phyloP scores from a whole-genome alignment of 169 alveolate species.

The Ophryocystis elektroscirrha region DNA sequence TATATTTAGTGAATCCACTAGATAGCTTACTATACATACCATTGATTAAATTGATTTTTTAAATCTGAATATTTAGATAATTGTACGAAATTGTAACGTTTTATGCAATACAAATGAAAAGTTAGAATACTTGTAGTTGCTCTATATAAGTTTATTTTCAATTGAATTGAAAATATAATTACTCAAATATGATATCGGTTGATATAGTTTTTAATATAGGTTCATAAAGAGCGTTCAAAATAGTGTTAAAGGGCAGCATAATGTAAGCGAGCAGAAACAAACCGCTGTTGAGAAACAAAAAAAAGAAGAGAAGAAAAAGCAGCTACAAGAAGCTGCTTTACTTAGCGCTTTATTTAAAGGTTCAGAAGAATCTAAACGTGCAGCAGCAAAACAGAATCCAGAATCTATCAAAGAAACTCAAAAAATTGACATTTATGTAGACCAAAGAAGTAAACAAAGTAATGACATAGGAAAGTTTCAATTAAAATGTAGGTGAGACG shows the following conservation, averaged over 20 bases:
- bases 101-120: no score
- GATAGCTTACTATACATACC: no score
- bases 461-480: constrained; percentile 20
- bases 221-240: constrained; percentile 25
- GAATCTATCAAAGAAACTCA: constrained; percentile 34
- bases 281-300: constrained; percentile 30
- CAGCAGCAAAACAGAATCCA: constrained; percentile 30
- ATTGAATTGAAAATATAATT: not conserved
- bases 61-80: no score
- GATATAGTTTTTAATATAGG: constrained; percentile 2
- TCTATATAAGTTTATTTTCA: not conserved
- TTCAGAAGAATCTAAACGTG: constrained; percentile 33
- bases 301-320: constrained; percentile 72
- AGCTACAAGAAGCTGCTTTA: constrained; percentile 67
- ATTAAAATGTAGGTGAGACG: constrained; percentile 29
- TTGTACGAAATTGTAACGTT: no score
- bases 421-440: constrained; percentile 76
- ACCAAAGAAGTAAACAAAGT: constrained; percentile 58
- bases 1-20: no score
- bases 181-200: not conserved
- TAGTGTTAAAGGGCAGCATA: constrained; percentile 10
- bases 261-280: constrained; percentile 1
- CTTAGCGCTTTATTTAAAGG: constrained; percentile 58
- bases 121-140: no score
- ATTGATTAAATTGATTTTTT: no score